Evolutionary conservation across 352 stramenopile genomes (phyloP).

Genomic region (Bremia lactucae): DNA sequence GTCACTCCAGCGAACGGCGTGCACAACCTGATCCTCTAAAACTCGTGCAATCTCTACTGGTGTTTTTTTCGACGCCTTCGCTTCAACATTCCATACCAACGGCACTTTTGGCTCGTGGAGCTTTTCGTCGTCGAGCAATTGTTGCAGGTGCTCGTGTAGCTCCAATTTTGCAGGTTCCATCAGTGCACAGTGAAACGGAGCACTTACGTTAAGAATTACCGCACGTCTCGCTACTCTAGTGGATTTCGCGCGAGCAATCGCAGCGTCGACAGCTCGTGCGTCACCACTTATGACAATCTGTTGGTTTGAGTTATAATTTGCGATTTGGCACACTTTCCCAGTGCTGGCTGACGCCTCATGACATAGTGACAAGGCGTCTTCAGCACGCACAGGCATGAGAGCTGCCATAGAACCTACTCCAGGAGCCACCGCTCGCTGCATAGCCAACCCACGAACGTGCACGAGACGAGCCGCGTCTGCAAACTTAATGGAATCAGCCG

Average conservation of each 20-base stretch:
- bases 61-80: conserved; percentile 27
- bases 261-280: conserved; percentile 31
- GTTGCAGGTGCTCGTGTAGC: conserved; percentile 30
- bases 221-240: conserved; percentile 63
- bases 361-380: conserved; percentile 50
- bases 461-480: conserved; percentile 56
- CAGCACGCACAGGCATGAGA: conserved; percentile 47
- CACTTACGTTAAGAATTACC: conserved; percentile 65
- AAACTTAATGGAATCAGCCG: conserved; percentile 50
- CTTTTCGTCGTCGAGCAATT: conserved; percentile 14
- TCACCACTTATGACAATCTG: conserved; percentile 80
- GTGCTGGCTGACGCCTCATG: conserved; percentile 23
- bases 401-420: conserved; percentile 65
- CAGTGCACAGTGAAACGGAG: conserved; percentile 73
- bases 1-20: conserved; percentile 65
- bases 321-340: conserved; percentile 52
- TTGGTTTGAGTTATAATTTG: conserved; percentile 86
- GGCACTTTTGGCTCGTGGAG: conserved; percentile 36
- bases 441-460: conserved; percentile 55
- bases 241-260: conserved; percentile 47
- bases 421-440: conserved; percentile 47
- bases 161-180: conserved; percentile 58
- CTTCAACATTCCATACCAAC: conserved; percentile 79
- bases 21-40: conserved; percentile 51
- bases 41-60: conserved; percentile 28